Conservation (phyloP, 176 grass and related monocot genomes). For the Cenchrus purpureus region DNA sequence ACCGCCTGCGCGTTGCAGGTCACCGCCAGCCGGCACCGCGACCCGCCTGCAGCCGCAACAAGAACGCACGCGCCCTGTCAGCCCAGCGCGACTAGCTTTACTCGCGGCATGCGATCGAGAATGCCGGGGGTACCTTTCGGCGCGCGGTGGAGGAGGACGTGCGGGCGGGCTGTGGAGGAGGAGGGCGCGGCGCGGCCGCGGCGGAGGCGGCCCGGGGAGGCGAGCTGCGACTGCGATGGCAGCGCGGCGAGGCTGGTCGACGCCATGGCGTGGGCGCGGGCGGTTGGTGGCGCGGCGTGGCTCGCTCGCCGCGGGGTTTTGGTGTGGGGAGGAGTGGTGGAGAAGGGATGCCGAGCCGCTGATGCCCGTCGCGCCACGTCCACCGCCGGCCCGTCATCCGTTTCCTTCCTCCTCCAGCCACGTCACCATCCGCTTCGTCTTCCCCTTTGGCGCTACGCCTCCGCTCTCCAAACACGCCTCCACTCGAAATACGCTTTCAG, state of each 20-base stretch:
- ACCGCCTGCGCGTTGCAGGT: conserved; percentile 74
- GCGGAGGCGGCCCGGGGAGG: conserved; percentile 43
- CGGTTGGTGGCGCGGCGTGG: not conserved
- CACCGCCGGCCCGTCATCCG: conserved; percentile 36
- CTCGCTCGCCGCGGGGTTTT: conserved; percentile 21
- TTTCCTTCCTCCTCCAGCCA: not conserved
- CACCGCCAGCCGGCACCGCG: conserved; percentile 51
- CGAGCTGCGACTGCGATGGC: conserved; percentile 58
- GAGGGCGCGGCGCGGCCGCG: conserved; percentile 27
- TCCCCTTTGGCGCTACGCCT: not conserved
- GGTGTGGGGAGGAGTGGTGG: conserved; percentile 43
- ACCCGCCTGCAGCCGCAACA: conserved; percentile 46
- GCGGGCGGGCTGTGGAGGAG: not conserved
- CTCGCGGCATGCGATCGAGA: not conserved
- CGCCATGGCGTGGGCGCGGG: conserved; percentile 22
- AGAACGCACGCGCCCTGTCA: too few species aligned
- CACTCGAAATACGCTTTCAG: not conserved
- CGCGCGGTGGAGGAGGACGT: conserved; percentile 14
- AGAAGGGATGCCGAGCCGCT: conserved; percentile 53
- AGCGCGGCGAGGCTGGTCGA: conserved; percentile 63
- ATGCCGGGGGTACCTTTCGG: conserved; percentile 34
- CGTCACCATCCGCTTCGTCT: conserved; percentile 7
- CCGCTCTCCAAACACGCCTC: not conserved
- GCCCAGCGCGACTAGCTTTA: not conserved
- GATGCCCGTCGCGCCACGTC: conserved; percentile 88